Conservation (phyloP, 2,329 filamentous ascomycete genomes). For the Paradendryphiella salina region DNA sequence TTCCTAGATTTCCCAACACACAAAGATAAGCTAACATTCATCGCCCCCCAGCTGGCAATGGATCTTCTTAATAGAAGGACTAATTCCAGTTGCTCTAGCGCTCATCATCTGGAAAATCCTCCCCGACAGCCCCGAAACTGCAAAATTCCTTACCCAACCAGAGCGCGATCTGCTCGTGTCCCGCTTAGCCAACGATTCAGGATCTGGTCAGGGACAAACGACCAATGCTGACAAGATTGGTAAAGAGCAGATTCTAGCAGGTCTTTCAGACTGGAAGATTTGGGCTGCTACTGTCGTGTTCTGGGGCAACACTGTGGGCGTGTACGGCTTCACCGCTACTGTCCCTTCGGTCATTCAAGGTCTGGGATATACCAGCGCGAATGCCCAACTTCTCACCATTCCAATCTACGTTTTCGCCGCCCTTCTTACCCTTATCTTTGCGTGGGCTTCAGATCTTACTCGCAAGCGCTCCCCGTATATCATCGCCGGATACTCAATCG, state of each 20-base stretch:
- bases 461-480: constrained; percentile 60
- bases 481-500: constrained; percentile 55
- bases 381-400: constrained; percentile 50
- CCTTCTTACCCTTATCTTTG: constrained; percentile 48
- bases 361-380: constrained; percentile 49
- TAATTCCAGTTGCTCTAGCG: constrained; percentile 46
- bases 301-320: constrained; percentile 45
- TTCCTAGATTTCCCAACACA: no score
- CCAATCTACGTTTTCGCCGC: constrained; percentile 50
- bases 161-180: constrained; percentile 41
- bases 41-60: constrained; percentile 21
- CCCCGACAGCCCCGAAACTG: constrained; percentile 54
- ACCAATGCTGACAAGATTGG: constrained; percentile 56
- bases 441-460: constrained; percentile 56
- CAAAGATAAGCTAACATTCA: no score
- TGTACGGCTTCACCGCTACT: constrained; percentile 43
- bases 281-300: constrained; percentile 45
- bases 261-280: constrained; percentile 49
- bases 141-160: constrained; percentile 42
- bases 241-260: constrained; percentile 54
- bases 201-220: constrained; percentile 49
- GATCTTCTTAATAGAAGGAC: constrained; percentile 37
- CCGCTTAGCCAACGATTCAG: constrained; percentile 50
- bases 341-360: constrained; percentile 50
- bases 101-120: constrained; percentile 57